Evolutionary conservation across 257 asterid species (phyloP), one percentile per base, ranked within the genome.

Genomic region (Forsythia viridissima): DNA sequence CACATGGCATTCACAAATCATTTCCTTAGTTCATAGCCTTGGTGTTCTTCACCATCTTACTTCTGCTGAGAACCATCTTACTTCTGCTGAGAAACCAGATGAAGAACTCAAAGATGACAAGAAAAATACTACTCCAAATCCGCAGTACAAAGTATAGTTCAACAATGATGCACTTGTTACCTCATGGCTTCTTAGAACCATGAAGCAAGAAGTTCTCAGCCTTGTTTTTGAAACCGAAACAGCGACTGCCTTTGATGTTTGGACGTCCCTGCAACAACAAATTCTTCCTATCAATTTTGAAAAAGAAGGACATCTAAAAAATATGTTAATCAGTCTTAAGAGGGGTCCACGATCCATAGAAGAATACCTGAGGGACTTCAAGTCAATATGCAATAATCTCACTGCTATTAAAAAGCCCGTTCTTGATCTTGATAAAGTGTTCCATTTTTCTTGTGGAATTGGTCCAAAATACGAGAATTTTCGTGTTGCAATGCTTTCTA

Each of bases 331-430:
- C 38, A 11, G 9, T 0, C n/a, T n/a, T n/a, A n/a, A n/a, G n/a
- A n/a, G n/a, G n/a, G n/a, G n/a, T n/a, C n/a, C n/a, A n/a, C n/a
- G 57, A 0, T 36, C 70, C 18, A 40, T 75, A 18, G 57, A 75
- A 6, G 71, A 61, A 55, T 75, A 75, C 13, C n/a, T 57, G 2
- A 75, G 48, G 41, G 48, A 75, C 24, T 80, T 20, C 10, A 73
- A 80, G 5, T 74, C n/a, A 21, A 55, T 55, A 0, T n/a, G 66
- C 18, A 30, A 55, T n/a, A 5, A 55, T n/a, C 8, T 55, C 18
- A 11, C 30, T 55, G 10, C 30, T 10, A 55, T 4, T 30, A 55
- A 6, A 55, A 55, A n/a, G 21, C 34, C 21, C 2, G 30, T 55
- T 16, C 4, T 30, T 5, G 66, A 55, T 55, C 66, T 55, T 55